phyloP scores from a whole-genome alignment of 2,329 filamentous ascomycete genomes.

The Penicillium janthinellum region DNA sequence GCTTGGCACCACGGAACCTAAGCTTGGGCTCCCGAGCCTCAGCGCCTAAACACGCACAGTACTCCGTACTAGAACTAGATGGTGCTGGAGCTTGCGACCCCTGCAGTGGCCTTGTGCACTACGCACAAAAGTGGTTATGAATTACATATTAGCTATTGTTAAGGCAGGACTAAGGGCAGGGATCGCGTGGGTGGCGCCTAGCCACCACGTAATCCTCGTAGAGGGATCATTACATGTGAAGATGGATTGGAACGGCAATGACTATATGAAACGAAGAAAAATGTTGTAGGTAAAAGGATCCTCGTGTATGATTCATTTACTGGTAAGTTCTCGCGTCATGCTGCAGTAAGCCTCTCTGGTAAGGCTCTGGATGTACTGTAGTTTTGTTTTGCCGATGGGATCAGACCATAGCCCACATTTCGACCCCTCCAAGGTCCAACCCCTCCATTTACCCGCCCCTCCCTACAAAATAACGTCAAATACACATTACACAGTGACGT shows the following conservation, averaged over 20 bases:
- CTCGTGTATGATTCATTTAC: not conserved
- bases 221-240: not conserved
- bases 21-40: not conserved
- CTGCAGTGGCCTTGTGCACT: not conserved
- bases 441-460: not conserved
- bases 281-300: not conserved
- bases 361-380: too few species aligned
- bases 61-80: too few species aligned
- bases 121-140: not conserved
- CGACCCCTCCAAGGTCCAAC: not conserved
- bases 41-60: not conserved
- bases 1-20: slow-evolving; percentile 7
- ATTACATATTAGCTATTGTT: not conserved
- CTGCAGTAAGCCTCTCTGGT: too few species aligned
- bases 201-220: not conserved
- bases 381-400: not conserved
- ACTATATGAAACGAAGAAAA: not conserved
- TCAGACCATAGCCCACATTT: not conserved
- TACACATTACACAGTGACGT: not conserved
- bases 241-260: not conserved
- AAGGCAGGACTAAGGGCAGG: not conserved
- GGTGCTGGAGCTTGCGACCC: not conserved
- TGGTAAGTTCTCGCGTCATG: not conserved
- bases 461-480: not conserved
- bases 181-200: not conserved